Percentiles rank a stretch among this genome's conserved stretches.
Conservation (phyloP, 441 rosid genomes). For the Hura crepitans region DNA sequence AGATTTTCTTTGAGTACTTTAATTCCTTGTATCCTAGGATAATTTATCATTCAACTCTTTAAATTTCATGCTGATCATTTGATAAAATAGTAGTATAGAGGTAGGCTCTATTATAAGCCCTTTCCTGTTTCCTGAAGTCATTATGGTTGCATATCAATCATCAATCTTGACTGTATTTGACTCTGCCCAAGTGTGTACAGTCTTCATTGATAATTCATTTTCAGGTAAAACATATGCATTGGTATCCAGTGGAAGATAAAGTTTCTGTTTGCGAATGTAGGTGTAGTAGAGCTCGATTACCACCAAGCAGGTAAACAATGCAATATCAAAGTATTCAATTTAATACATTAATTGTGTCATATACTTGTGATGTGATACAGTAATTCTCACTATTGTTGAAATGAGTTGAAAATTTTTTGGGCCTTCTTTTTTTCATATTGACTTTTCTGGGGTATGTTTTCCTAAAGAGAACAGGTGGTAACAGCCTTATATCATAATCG, state of each 20-base stretch:
- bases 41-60: not conserved
- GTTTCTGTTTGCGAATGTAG: slow-evolving; percentile 85
- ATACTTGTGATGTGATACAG: not conserved
- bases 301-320: slow-evolving; percentile 82
- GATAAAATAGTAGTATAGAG: not conserved
- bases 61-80: not conserved
- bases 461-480: not conserved
- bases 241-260: slow-evolving; percentile 67
- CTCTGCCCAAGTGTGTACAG: not conserved
- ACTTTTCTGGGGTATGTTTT: not conserved
- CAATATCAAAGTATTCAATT: not conserved
- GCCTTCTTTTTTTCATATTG: not conserved
- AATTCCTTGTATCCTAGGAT: not conserved
- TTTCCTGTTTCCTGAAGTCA: not conserved
- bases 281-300: slow-evolving; percentile 78
- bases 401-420: not conserved
- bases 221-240: slow-evolving; percentile 95
- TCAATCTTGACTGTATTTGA: not conserved
- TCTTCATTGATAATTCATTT: no score
- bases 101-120: not conserved
- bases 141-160: not conserved
- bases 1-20: not conserved
- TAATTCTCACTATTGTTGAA: not conserved
- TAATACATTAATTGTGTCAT: not conserved
- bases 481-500: not conserved